Base-by-base conservation (phyloP, 2,329 filamentous ascomycete species). In the Aspergillus amoenus region DNA sequence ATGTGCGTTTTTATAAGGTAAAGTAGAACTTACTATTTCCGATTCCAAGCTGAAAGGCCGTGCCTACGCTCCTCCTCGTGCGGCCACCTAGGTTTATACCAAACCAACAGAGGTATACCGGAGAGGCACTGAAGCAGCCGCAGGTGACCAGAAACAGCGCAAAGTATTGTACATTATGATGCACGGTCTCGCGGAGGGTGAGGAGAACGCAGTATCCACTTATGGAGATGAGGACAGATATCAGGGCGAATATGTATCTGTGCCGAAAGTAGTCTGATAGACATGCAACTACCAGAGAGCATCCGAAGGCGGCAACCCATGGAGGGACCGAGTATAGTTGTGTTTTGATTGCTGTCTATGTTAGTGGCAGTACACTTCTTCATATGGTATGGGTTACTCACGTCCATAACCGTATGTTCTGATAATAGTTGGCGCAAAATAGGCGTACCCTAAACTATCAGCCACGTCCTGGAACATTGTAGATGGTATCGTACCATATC, bases 61-160 rank as follows among this genome's bases (percentile, higher is more conserved):
- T 84, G 5, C 89, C 89, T 12, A 92, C 83, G 4, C 85, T 81
- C 37, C 88, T 80, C 2, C 88, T 82, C 55, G 86, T 87, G 68
- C 92, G 89, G 0, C 88, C 88, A 1, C 85, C 85, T 0, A 91
- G 78, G 64, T 91, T 93, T 84, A 91, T 91, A 64, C 88, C 88
- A 72, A 89, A 92, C 89, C 89, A 92, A 72, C 88, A 91, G 5
- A 92, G 83, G 39, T 91, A 84, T 18, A 96, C 86, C 0, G 93
- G 92, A 88, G 96, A 91, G 9, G 92, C 90, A 0, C 85, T 86
- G 75, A 94, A 97, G 0, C 84, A 82, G 46, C 91, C 91, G 77
- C 86, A 87, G 2, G 89, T 88, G 42, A 94, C 84, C 17, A 97
- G 79, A 77, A 94, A 96, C 0, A 97, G 81, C 0, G 88, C 89